Percentiles rank a stretch among this genome's conserved stretches.
Evolutionary conservation across 2,329 filamentous ascomycete species (phyloP).

Genomic region (Beauveria asiatica): DNA sequence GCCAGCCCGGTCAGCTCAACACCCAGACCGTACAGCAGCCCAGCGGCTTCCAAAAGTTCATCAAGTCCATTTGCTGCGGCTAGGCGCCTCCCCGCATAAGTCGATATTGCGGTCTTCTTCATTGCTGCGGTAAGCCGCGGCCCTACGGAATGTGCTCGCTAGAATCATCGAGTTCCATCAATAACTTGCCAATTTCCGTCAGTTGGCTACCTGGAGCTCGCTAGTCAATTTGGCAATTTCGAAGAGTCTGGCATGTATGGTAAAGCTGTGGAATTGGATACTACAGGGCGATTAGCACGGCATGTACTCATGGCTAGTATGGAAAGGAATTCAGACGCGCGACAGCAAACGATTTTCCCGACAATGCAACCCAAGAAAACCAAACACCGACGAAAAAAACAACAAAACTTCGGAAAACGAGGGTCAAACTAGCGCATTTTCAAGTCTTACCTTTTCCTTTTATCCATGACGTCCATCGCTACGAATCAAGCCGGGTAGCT

Average conservation of each 20-base stretch:
- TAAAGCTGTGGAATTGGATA: slow-evolving; percentile 1
- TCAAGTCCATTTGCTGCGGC: slow-evolving; percentile 90
- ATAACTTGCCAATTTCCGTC: not conserved
- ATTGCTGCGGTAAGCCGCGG: slow-evolving; percentile 18
- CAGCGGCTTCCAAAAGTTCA: slow-evolving; percentile 81
- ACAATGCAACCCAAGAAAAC: not conserved
- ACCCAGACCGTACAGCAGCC: slow-evolving; percentile 61
- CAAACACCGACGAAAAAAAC: not conserved
- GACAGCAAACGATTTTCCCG: not conserved
- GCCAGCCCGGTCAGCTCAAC: slow-evolving; percentile 42
- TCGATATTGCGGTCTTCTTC: slow-evolving; percentile 22
- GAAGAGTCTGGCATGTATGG: not conserved
- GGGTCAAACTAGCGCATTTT: not conserved
- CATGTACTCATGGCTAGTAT: not conserved
- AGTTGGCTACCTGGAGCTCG: not conserved
- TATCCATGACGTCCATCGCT: not conserved
- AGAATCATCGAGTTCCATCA: slow-evolving; percentile 7
- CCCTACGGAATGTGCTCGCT: slow-evolving; percentile 13
- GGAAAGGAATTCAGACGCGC: not conserved
- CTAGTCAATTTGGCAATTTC: not conserved
- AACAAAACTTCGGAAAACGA: not conserved
- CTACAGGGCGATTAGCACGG: not conserved
- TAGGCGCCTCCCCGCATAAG: slow-evolving; percentile 28
- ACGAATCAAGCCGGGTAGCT: not conserved
- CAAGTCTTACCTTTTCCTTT: not conserved